Evolutionary conservation across 495 filamentous ascomycete species (phyloP).

Genomic region (Glonium stellatum): DNA sequence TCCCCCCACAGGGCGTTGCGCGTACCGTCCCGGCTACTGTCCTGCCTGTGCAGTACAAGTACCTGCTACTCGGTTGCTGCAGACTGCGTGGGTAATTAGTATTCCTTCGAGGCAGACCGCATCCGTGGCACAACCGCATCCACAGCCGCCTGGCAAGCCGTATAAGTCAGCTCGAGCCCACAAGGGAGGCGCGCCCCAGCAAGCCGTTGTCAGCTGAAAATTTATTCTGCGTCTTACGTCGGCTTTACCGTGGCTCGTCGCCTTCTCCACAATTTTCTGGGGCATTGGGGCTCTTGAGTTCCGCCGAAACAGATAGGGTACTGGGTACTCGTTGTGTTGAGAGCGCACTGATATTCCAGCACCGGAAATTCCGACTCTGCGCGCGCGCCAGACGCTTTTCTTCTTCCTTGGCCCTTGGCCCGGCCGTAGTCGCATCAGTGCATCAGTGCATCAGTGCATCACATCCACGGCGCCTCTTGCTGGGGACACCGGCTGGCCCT

Average conservation of each 20-base stretch:
- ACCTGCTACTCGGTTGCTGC: neutral
- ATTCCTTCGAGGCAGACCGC: neutral
- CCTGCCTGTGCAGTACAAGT: slow-evolving; percentile 4
- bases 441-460: neutral
- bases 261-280: slow-evolving; percentile 16
- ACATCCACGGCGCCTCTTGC: slow-evolving; percentile 1
- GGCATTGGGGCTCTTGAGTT: slow-evolving; percentile 3
- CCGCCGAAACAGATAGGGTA: slow-evolving; percentile 1
- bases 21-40: neutral
- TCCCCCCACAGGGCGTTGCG: neutral
- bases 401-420: neutral
- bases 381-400: neutral
- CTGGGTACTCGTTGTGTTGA: neutral
- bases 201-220: slow-evolving; percentile 2
- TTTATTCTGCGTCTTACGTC: slow-evolving; percentile 10
- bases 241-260: slow-evolving; percentile 14
- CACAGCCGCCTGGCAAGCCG: neutral
- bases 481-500: neutral
- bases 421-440: neutral
- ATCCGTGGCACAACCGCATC: no score
- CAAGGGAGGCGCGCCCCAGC: neutral
- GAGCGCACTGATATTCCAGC: neutral
- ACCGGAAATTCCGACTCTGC: neutral
- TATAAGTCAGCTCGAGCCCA: neutral
- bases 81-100: neutral